Conservation (phyloP, 495 filamentous ascomycete species). For the Trichoderma orchidacearum region DNA sequence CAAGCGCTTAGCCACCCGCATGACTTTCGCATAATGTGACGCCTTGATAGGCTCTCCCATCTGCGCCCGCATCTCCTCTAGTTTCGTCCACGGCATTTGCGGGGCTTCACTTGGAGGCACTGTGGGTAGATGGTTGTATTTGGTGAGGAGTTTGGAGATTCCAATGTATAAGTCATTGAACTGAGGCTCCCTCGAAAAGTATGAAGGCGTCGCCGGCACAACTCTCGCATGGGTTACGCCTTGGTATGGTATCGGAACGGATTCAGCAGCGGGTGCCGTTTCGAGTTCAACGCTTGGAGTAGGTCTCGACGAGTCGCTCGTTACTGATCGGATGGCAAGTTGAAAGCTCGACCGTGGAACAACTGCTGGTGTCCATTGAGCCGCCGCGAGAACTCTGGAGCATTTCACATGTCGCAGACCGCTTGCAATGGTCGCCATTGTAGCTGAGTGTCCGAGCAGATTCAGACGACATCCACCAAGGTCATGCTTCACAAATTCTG, state of each 20-base stretch:
- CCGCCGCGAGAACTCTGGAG: neutral
- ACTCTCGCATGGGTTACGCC: constrained; percentile 41
- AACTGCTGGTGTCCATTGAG: neutral
- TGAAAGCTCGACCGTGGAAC: neutral
- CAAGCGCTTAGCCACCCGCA: constrained; percentile 62
- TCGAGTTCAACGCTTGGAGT: neutral
- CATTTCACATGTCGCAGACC: constrained; percentile 1
- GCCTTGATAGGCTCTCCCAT: constrained; percentile 66
- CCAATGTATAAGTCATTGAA: constrained; percentile 77
- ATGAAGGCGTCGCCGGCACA: constrained; percentile 74
- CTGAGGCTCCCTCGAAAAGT: constrained; percentile 74
- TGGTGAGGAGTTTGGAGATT: constrained; percentile 54
- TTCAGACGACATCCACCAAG: neutral
- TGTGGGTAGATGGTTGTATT: constrained; percentile 57
- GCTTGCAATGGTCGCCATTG: constrained; percentile 2
- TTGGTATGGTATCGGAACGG: neutral
- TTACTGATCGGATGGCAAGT: constrained; percentile 1
- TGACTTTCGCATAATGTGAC: constrained; percentile 62
- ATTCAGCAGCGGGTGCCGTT: neutral
- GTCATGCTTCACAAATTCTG: neutral
- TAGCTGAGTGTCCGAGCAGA: neutral
- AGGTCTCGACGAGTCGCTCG: constrained; percentile 22
- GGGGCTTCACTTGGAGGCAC: constrained; percentile 50
- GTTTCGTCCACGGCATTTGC: constrained; percentile 71
- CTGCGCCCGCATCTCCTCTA: constrained; percentile 58